phyloP scores from a whole-genome alignment of 176 grass and related monocot genomes.

The Guadua angustifolia region DNA sequence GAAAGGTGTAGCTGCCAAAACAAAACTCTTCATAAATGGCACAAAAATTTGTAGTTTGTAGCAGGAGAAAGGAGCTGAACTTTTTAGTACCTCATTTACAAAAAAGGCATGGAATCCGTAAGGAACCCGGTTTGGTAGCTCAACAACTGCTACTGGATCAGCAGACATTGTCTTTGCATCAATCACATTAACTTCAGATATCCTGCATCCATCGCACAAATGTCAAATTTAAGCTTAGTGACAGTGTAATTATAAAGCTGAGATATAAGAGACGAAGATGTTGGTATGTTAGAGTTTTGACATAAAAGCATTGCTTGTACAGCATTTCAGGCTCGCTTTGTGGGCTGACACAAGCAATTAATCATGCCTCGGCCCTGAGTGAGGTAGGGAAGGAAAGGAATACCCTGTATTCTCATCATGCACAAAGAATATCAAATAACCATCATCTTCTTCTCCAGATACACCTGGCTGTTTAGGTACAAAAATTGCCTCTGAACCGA shows the following conservation, averaged over 20 bases:
- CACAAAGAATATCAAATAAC: slow-evolving; percentile 87
- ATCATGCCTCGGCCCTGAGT: background rate
- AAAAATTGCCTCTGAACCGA: slow-evolving; percentile 86
- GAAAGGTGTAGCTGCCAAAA: background rate
- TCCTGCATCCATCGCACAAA: slow-evolving; percentile 55
- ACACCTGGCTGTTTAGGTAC: slow-evolving; percentile 68
- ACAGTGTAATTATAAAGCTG: background rate
- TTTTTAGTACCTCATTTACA: slow-evolving; percentile 66
- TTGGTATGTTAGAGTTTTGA: background rate
- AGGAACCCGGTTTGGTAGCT: slow-evolving; percentile 80
- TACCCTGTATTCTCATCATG: slow-evolving; percentile 94
- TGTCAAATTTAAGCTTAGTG: background rate
- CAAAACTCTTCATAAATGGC: background rate
- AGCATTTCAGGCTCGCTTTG: background rate
- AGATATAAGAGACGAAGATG: background rate
- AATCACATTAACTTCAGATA: slow-evolving; percentile 85
- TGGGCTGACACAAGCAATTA: background rate
- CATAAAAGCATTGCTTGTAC: background rate
- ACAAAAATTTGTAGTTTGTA: background rate
- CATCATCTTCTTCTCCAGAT: slow-evolving; percentile 82
- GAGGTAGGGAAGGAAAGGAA: slow-evolving; percentile 16
- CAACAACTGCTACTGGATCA: slow-evolving; percentile 82
- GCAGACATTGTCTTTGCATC: slow-evolving; percentile 90
- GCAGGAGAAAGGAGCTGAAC: background rate
- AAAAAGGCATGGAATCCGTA: slow-evolving; percentile 95